Conservation (phyloP, 2,329 filamentous ascomycete species). For the Nothomitra cinnamomea region DNA sequence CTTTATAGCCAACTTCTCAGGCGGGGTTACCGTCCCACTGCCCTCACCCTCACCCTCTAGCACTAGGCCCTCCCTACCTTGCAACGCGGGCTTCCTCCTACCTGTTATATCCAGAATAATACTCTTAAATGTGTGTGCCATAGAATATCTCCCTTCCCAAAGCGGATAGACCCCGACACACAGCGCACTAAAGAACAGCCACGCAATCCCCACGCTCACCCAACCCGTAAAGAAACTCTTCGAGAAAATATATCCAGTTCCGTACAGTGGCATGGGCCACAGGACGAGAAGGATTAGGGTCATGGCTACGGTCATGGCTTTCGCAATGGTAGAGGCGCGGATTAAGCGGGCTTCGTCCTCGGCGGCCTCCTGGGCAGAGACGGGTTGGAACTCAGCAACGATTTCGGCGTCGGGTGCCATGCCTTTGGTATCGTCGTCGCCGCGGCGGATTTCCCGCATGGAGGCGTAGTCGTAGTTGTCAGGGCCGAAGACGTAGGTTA, state of each 20-base stretch:
- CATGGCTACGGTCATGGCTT: conserved; percentile 41
- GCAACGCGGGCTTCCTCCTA: conserved; percentile 14
- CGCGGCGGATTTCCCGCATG: conserved; percentile 64
- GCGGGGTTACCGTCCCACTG: not conserved
- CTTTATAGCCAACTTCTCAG: not conserved
- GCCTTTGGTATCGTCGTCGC: conserved; percentile 62
- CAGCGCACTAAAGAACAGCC: conserved; percentile 56
- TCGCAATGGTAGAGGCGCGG: conserved; percentile 32
- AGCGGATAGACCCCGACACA: conserved; percentile 69
- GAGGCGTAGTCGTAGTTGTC: conserved; percentile 76
- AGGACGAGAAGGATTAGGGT: conserved; percentile 59
- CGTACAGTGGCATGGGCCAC: conserved; percentile 90
- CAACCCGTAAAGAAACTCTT: conserved; percentile 72
- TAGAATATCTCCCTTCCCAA: conserved; percentile 58
- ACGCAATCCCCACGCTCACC: conserved; percentile 60
- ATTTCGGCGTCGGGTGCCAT: conserved; percentile 47
- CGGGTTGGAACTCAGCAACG: conserved; percentile 28
- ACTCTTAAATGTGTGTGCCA: conserved; percentile 40
- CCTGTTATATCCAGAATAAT: conserved; percentile 43
- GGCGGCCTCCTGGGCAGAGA: conserved; percentile 22
- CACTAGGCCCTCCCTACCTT: conserved; percentile 17
- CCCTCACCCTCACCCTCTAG: not conserved
- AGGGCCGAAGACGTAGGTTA: conserved; percentile 52
- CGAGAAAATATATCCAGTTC: conserved; percentile 61
- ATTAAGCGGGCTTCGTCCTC: conserved; percentile 26